phyloP scores from a whole-genome alignment of 164 flowering plant species.

The Tetrastigma voinierianum region DNA sequence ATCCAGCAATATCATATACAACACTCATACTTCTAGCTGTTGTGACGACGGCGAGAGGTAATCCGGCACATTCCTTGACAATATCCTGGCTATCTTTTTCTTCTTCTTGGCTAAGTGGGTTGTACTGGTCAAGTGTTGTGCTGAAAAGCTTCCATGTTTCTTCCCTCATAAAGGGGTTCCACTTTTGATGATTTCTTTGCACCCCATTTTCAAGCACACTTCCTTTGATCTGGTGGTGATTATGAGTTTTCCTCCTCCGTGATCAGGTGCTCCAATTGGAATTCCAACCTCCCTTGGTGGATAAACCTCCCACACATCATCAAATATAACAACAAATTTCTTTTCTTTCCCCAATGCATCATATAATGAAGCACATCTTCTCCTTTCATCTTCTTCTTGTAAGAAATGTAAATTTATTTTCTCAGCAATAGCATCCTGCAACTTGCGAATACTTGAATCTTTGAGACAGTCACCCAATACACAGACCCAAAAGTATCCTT shows the following conservation, averaged over 20 bases:
- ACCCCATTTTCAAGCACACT: slow-evolving; percentile 21
- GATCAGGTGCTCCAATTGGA: neutral
- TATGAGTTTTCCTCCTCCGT: slow-evolving; percentile 14
- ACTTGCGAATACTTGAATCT: neutral
- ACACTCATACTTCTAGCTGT: slow-evolving; percentile 18
- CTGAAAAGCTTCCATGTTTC: neutral
- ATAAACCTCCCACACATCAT: slow-evolving; percentile 12
- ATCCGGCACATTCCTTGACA: slow-evolving; percentile 15
- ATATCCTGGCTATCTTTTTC: slow-evolving; percentile 7
- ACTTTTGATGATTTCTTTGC: slow-evolving; percentile 12
- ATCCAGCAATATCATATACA: slow-evolving; percentile 1
- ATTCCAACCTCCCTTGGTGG: slow-evolving; percentile 2
- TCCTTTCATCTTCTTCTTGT: neutral
- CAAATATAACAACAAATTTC: slow-evolving; percentile 7
- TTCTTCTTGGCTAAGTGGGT: neutral
- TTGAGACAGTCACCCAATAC: slow-evolving; percentile 6
- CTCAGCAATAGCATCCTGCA: slow-evolving; percentile 8
- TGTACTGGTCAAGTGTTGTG: neutral
- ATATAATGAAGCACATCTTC: neutral
- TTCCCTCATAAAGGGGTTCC: neutral
- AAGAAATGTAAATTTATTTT: neutral
- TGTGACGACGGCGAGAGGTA: slow-evolving; percentile 26
- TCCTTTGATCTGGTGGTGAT: slow-evolving; percentile 19
- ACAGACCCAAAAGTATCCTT: neutral
- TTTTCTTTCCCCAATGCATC: neutral